phyloP scores from a whole-genome alignment of 257 asterid genomes.

The Rehmannia glutinosa region DNA sequence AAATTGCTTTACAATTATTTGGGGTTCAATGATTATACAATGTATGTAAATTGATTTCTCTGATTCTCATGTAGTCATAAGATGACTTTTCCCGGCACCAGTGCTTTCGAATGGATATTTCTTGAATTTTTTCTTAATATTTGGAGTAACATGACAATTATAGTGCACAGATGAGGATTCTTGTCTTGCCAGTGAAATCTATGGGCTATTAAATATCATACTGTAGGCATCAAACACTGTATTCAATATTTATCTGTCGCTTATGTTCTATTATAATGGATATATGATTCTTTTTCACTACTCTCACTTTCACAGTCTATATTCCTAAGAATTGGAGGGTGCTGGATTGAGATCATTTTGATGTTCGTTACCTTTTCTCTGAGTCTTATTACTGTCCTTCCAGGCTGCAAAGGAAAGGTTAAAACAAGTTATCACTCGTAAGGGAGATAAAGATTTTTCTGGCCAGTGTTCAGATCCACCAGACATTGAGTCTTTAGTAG shows the following conservation, averaged over 20 bases:
- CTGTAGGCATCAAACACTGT: neutral
- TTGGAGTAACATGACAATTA: slow-evolving; percentile 1
- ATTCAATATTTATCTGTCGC: neutral
- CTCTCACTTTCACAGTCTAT: slow-evolving; percentile 9
- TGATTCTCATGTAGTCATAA: neutral
- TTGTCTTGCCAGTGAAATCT: slow-evolving; percentile 4
- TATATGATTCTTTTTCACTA: neutral
- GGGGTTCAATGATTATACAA: neutral
- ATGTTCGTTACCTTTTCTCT: slow-evolving; percentile 5
- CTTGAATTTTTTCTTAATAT: neutral
- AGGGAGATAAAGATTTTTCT: slow-evolving; percentile 62
- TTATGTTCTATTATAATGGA: neutral
- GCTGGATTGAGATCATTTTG: slow-evolving; percentile 3
- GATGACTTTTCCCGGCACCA: neutral
- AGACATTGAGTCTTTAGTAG: slow-evolving; percentile 41
- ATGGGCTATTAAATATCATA: neutral
- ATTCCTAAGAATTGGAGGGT: neutral
- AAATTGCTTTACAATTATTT: neutral
- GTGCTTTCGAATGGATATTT: neutral
- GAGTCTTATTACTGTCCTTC: slow-evolving; percentile 27
- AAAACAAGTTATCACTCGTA: slow-evolving; percentile 67
- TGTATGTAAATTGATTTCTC: neutral
- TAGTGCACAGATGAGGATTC: neutral
- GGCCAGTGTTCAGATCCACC: slow-evolving; percentile 54
- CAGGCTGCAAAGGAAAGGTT: slow-evolving; percentile 83